phyloP scores from a whole-genome alignment of 2,329 filamentous ascomycete genomes.

The Colletotrichum tropicicola region DNA sequence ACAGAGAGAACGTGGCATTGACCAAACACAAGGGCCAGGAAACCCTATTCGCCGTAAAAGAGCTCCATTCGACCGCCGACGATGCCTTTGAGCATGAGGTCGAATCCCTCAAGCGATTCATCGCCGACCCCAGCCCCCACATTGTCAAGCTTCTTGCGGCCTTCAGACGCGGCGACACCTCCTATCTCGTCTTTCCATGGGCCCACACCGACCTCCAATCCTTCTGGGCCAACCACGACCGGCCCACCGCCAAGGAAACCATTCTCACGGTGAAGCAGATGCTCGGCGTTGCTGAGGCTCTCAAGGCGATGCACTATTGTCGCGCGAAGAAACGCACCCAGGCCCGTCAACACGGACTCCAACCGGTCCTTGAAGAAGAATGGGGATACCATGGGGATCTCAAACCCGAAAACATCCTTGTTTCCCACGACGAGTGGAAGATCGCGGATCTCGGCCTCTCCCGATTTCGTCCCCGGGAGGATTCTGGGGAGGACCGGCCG shows the following conservation, averaged over 20 bases:
- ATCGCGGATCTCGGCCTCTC: slow-evolving; percentile 1
- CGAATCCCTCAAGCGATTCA: not conserved
- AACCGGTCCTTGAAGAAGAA: not conserved
- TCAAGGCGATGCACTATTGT: slow-evolving; percentile 4
- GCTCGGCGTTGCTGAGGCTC: not conserved
- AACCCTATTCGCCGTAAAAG: not conserved
- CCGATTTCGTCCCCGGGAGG: not conserved
- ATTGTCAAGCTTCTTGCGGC: not conserved
- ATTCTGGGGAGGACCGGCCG: not conserved
- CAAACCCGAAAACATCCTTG: slow-evolving; percentile 6
- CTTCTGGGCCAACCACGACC: not conserved
- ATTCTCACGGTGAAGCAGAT: not conserved
- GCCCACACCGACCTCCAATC: not conserved
- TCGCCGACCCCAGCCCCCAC: not conserved
- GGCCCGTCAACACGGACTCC: too few relatives aligned
- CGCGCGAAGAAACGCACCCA: not conserved
- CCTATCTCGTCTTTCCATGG: not conserved
- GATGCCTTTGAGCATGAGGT: not conserved
- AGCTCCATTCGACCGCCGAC: not conserved
- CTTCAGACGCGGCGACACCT: not conserved
- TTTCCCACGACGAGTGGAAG: not conserved
- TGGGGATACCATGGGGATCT: not conserved
- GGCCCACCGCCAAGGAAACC: not conserved
- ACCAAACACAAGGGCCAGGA: not conserved
- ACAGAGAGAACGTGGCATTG: not conserved